Evolutionary conservation across 2,329 filamentous ascomycete species (phyloP), one percentile per base, ranked within the genome.

Genomic region (Aspergillus texensis): DNA sequence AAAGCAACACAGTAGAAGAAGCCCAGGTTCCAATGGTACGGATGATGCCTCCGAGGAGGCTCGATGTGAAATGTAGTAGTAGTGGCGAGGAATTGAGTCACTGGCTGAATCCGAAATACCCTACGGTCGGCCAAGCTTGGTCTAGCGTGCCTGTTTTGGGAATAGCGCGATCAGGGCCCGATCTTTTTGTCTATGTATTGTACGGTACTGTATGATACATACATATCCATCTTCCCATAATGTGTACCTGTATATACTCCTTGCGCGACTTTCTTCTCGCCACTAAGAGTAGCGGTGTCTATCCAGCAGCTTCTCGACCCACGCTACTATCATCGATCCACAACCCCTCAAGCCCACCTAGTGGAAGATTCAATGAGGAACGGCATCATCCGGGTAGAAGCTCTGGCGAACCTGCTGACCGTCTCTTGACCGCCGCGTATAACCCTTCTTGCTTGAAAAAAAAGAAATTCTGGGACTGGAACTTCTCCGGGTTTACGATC

Each of bases 401-500:
- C 34, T 36, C 14, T 36, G 34, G 34, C 14, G 34, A 36, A 16
- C 34, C 16, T 36, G 34, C 34, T 4, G 43, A 46, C 19, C 21
- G 52, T 39, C 34, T 55, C 52, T 55, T 55, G 32, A 41, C 21
- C 3, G 32, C 24, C 32, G 34, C 52, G 39, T 39, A 26, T 55
- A 55, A 11, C 11, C 52, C 52, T 39, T 55, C 32, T 36, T 55
- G 52, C 26, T 55, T 55, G 34, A 55, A 55, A 32, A 55, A 55
- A 36, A 54, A 36, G 3, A 55, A 39, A n/a, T 55, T 55, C 21
- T 55, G 32, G 6, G 52, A 19, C 34, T 55, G 52, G 9, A 55
- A 55, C 21, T 55, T 19, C 52, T 39, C 52, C 6, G 52, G 32
- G 1, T 24, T 36, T 19, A 55, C n/a, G 36, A 55, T 55, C 26